Base-by-base conservation (phyloP, 805 yeast species). In the Blastobotrys mokoenaii region DNA sequence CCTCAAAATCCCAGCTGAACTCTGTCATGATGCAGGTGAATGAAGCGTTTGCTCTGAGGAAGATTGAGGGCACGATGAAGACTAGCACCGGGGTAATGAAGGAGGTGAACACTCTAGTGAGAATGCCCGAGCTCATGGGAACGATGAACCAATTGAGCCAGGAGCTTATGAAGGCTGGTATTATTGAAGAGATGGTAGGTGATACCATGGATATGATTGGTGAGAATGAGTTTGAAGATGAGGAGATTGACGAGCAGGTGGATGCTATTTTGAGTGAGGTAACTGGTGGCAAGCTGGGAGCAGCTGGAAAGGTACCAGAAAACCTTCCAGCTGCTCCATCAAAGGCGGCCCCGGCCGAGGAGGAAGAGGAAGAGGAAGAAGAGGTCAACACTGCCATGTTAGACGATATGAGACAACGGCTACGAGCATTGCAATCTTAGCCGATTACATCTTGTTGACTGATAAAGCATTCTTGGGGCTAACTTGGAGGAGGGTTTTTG, bases 141-240 rank as follows among this genome's bases (percentile, higher is more conserved):
- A 81, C 95, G 0, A 87, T 90, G 84, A 82, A 82, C 57, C 94
- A 83, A 54, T 67, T 93, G 46, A 84, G 90, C 48, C 81, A 76
- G 58, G 99, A 93, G 65, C 72, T 90, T 55, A 80, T 84, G 77
- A 62, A 64, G 57, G 63, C 72, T 3, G 73, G 73, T 2, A 76
- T 93, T 38, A 87, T 93, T 44, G 86, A 85, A 53, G 98, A 93
- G 60, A 93, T 93, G 97, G 81, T 89, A 60, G 87, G 84, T 46
- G 99, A 93, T 59, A 79, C 85, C 50, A 70, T 90, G 48, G 97
- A 89, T 49, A 65, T 71, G 41, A 65, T 77, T 47, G 82, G 74
- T 40, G 82, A 76, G 15, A 84, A 79, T 48, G 72, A 76, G 36
- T 58, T 46, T 15, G 56, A 47, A 31, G 67, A 62, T 47, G 69